Evolutionary conservation across 1,284 basidiomycete species (phyloP).

Genomic region (Fomitopsis betulina): DNA sequence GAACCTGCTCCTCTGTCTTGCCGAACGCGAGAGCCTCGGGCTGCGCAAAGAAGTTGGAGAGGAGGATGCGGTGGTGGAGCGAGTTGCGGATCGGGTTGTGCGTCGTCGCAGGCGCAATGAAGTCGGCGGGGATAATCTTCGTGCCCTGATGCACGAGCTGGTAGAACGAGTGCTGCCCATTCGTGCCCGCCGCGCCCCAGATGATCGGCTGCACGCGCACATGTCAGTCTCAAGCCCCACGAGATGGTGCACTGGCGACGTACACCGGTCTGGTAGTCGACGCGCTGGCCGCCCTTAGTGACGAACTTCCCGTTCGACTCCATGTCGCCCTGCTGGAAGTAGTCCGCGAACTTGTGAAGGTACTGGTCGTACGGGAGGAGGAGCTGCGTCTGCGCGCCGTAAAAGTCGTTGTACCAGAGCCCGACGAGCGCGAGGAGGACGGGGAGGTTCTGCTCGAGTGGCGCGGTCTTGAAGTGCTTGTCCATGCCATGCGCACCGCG

Average conservation of each 20-base stretch:
- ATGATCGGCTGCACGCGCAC: conserved; percentile 74
- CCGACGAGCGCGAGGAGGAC: conserved; percentile 90
- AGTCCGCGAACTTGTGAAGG: conserved; percentile 98
- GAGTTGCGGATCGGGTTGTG: conserved; percentile 86
- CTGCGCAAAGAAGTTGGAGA: conserved; percentile 98
- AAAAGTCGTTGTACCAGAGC: conserved; percentile 99
- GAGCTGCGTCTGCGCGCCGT: conserved; percentile 92
- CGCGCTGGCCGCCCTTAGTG: conserved; percentile 89
- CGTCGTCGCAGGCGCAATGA: conserved; percentile 91
- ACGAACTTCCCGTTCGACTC: conserved; percentile 98
- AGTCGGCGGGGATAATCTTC: conserved; percentile 91
- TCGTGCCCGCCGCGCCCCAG: conserved; percentile 98
- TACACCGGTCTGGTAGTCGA: conserved; percentile 95
- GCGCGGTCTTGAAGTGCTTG: conserved; percentile 88
- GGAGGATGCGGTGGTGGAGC: conserved; percentile 94
- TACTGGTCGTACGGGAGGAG: conserved; percentile 98
- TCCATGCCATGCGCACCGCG: conserved; percentile 97
- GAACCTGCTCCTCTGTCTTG: conserved; percentile 89
- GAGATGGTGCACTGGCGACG: conserved; percentile 28
- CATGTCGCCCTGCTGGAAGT: conserved; percentile 99
- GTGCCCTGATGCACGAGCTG: conserved; percentile 96
- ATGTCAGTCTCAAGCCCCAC: neutral
- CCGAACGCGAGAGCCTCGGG: conserved; percentile 97
- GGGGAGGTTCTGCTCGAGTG: conserved; percentile 89
- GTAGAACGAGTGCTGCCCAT: conserved; percentile 99